A percentile compares a stretch with the other conserved stretches of the same genome.
Conservation (phyloP, 768 basidiomycete species). For the Russula emetica region DNA sequence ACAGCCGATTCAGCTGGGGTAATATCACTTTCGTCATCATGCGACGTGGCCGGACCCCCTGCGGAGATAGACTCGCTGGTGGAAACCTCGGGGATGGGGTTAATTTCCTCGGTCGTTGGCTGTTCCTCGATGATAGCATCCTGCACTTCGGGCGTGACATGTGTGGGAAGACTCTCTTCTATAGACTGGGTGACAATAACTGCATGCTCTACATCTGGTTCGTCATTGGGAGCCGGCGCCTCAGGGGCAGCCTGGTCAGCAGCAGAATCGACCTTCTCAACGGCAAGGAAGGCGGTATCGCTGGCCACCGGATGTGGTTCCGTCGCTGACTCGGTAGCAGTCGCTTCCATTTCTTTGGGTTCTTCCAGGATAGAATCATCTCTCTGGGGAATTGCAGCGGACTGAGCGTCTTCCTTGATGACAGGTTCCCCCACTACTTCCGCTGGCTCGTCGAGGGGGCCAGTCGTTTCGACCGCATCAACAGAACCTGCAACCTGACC, state of each 20-base stretch:
- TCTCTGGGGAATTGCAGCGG: background rate
- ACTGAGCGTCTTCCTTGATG: slow-evolving; percentile 21
- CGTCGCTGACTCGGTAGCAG: background rate
- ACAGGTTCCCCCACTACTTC: slow-evolving; percentile 5
- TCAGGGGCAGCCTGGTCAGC: slow-evolving; percentile 8
- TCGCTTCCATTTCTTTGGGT: background rate
- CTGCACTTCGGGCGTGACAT: background rate
- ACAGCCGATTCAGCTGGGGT: background rate
- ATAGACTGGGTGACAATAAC: background rate
- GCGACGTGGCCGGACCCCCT: background rate
- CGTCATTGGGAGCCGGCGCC: background rate
- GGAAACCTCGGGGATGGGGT: background rate
- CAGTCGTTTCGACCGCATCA: slow-evolving; percentile 4
- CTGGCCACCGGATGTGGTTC: slow-evolving; percentile 6
- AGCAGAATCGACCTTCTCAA: background rate
- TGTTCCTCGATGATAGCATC: slow-evolving; percentile 12
- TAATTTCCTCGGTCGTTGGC: background rate
- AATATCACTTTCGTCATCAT: background rate
- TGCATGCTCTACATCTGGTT: background rate
- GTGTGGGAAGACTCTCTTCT: background rate
- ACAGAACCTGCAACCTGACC: slow-evolving; percentile 10
- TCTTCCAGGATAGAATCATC: background rate
- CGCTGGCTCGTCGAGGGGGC: background rate
- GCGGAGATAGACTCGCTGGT: background rate
- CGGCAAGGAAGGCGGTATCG: background rate